Base-by-base conservation (phyloP, 441 rosid species). In the Eugenia klotzschiana region DNA sequence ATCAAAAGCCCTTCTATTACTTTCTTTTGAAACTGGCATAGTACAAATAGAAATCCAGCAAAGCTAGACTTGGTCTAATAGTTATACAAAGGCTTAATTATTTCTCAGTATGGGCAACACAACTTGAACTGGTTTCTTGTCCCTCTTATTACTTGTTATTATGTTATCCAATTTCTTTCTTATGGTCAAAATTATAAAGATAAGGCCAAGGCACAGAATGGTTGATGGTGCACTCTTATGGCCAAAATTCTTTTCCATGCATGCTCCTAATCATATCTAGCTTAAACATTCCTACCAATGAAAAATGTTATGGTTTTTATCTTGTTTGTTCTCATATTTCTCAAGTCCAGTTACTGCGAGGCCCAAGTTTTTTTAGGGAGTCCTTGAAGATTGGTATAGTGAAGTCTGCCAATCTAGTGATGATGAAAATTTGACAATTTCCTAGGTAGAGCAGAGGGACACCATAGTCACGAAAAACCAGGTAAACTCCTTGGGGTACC, bases 391-490 rank as follows among this genome's bases (percentile, higher is more conserved):
- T 80, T 83, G 85, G 85, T 15, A 40, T 20, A 79, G 85, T 55
- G 49, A 56, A 41, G 56, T 41, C 22, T 80, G 82, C 43, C 37
- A 26, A 80, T 12, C 41, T 79, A 20, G 5, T 1, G 10, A 54
- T 8, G 1, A 29, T 0, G 82, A 3, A 3, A 51, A 20, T 49
- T 8, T 13, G 40, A 50, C 81, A 25, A 79, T 5, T 22, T 22
- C 56, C 22, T n/a, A 46, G 49, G 49, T 13, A 87, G 97, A 95
- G 89, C 95, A 89, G 92, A 93, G 98, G 84, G 99, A 94, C 1
- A 94, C 98, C 3, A 94, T 94, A 8, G 99, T 95, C 92, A 92
- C 98, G 4, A 95, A 95, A 91, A 96, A 96, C 88, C 99, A 94
- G 80, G 98, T 98, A 1, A 98, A 94, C 85, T 96, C 96, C 0